phyloP scores from a whole-genome alignment of 441 rosid species.

The Croton laevigatus region DNA sequence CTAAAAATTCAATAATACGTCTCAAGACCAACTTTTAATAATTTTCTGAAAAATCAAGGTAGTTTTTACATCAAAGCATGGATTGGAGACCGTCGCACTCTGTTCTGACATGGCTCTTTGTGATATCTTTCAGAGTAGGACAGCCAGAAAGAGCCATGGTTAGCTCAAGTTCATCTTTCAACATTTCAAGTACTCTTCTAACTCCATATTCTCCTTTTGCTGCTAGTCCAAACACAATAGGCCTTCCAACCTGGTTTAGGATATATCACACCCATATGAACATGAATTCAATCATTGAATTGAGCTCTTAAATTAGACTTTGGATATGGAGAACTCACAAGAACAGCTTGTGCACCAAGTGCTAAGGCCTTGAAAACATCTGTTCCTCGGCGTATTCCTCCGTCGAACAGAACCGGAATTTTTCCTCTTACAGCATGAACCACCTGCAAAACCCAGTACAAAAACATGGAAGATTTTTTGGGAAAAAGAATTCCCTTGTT shows the following conservation, averaged over 20 bases:
- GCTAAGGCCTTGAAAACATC: slow-evolving; percentile 90
- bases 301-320: neutral
- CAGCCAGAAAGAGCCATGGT: slow-evolving; percentile 84
- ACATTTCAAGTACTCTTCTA: slow-evolving; percentile 57
- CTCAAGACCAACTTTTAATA: too few relatives aligned
- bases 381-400: slow-evolving; percentile 83
- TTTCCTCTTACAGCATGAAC: slow-evolving; percentile 62
- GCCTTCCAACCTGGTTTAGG: slow-evolving; percentile 72
- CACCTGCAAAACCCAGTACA: slow-evolving; percentile 41
- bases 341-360: slow-evolving; percentile 86
- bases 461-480: neutral
- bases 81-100: slow-evolving; percentile 32
- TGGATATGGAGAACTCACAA: slow-evolving; percentile 40
- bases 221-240: slow-evolving; percentile 69
- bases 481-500: neutral
- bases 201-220: slow-evolving; percentile 78
- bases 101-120: slow-evolving; percentile 48
- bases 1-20: too few relatives aligned
- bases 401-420: slow-evolving; percentile 74
- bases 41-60: neutral
- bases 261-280: neutral
- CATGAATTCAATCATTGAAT: neutral
- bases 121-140: slow-evolving; percentile 51
- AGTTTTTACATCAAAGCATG: slow-evolving; percentile 32
- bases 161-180: slow-evolving; percentile 74